Evolutionary conservation across 306 rosid species (phyloP), one percentile per base, ranked within the genome.

Genomic region (Prunus armeniaca): DNA sequence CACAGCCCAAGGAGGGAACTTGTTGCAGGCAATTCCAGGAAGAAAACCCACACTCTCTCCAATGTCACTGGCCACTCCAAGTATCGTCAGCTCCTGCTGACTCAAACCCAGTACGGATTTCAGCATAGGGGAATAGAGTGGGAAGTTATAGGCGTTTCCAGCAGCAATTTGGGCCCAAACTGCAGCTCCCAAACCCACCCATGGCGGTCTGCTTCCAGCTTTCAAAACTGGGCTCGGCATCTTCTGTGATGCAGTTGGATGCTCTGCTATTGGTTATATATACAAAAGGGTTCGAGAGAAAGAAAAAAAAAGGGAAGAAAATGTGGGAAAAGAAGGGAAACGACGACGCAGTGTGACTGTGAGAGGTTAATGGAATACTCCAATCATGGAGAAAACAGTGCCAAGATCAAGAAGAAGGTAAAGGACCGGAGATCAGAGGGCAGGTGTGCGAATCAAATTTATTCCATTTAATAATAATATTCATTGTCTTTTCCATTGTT

Each of bases 161-260:
- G 92, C 85, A 12, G 91, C 93, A 32, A 88, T 80, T 86, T 88
- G 84, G 45, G 88, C 81, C 98, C 98, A 93, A 62, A 88, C 91
- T 12, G 97, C 98, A 9, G 97, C 96, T 7, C 83, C 96, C 80
- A 93, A 90, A 52, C 97, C 98, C 43, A 93, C 97, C 98, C 97
- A 93, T 56, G 97, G 98, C 1, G 98, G 96, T 25, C 98, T 79
- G 76, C 90, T 93, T 27, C 98, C 98, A 12, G 82, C 91, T 87
- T 93, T 93, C 43, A 88, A 77, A 76, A 78, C 86, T 43, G 49
- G 69, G 13, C 65, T 83, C 0, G 87, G 57, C 96, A 91, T 89
- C 51, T 55, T 52, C 30, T 61, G 54, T 41, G 56, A 13, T 38
- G 8, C n/a, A 30, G 24, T n/a, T 25, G 74, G 34, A 51, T n/a